These are phyloP conservation scores for Sanghuangporus sanghuang DNA, from an alignment of 1,284 basidiomycete species.

Conservation along the genomic window DNA sequence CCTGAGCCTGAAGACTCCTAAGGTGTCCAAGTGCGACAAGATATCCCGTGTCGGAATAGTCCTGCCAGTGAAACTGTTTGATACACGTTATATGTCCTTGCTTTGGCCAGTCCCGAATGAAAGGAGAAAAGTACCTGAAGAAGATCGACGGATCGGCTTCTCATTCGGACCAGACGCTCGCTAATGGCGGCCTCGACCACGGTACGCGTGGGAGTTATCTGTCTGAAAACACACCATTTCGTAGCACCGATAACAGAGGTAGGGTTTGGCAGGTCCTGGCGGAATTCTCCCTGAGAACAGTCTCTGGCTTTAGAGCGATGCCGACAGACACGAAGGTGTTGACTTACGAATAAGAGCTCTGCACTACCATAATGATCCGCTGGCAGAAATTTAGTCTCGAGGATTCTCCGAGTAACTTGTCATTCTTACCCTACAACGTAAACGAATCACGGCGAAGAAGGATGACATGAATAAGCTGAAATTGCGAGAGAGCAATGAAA, in stretches of 20 bases:
- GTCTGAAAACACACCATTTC: constrained; percentile 77
- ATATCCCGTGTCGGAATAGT: constrained; percentile 69
- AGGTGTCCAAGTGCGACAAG: constrained; percentile 57
- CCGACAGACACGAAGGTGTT: constrained; percentile 16
- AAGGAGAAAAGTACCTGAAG: constrained; percentile 47
- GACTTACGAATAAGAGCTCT: constrained; percentile 69
- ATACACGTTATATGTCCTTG: not conserved
- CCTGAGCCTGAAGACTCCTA: constrained; percentile 53
- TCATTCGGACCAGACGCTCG: constrained; percentile 59
- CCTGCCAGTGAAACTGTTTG: constrained; percentile 73
- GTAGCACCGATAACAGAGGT: constrained; percentile 62
- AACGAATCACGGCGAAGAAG: not conserved
- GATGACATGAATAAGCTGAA: not conserved
- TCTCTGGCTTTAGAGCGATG: constrained; percentile 4
- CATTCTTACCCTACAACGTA: constrained; percentile 8
- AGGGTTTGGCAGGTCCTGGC: constrained; percentile 36
- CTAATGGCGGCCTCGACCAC: constrained; percentile 60
- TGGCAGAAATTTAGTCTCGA: constrained; percentile 25
- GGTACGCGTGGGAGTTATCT: constrained; percentile 44
- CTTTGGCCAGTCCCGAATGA: not conserved
- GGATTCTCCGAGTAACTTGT: not conserved
- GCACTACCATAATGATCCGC: constrained; percentile 81
- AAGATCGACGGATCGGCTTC: constrained; percentile 52
- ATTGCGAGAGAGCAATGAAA: constrained; percentile 2
- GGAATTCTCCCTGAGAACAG: constrained; percentile 58